Evolutionary conservation across 2,329 filamentous ascomycete genomes (phyloP).

Genomic region (Penicillium sp.): DNA sequence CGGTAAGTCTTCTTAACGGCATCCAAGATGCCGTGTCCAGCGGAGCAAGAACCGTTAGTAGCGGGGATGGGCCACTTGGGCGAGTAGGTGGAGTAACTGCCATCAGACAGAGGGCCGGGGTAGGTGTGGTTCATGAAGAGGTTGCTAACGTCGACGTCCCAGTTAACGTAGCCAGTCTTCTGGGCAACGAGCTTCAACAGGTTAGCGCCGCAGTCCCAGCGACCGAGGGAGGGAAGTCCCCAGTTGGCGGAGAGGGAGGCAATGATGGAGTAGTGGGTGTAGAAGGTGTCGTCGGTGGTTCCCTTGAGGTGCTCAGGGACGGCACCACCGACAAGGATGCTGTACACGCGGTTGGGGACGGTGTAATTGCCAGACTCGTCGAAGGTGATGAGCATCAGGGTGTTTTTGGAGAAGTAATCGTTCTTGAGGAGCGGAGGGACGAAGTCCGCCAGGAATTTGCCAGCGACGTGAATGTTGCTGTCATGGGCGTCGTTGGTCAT

Average conservation of each 20-base stretch:
- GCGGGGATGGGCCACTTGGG: constrained; percentile 29
- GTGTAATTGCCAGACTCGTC: constrained; percentile 71
- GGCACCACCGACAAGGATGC: constrained; percentile 68
- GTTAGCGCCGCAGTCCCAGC: constrained; percentile 68
- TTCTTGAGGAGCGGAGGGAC: constrained; percentile 65
- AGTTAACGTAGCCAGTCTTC: constrained; percentile 53
- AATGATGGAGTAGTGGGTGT: constrained; percentile 67
- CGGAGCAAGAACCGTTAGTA: constrained; percentile 29
- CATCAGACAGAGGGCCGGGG: constrained; percentile 42
- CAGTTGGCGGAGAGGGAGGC: constrained; percentile 66
- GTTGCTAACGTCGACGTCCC: constrained; percentile 37
- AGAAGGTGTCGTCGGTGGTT: constrained; percentile 64
- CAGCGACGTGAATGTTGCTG: constrained; percentile 62
- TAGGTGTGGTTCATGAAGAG: constrained; percentile 54
- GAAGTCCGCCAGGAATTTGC: constrained; percentile 63
- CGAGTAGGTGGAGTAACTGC: constrained; percentile 25
- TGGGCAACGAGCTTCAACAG: constrained; percentile 59
- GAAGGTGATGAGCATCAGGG: constrained; percentile 70
- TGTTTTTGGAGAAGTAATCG: constrained; percentile 67
- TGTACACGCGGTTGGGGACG: constrained; percentile 63
- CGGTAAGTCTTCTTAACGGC: constrained; percentile 32
- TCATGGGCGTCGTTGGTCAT: constrained; percentile 69
- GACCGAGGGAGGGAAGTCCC: constrained; percentile 62
- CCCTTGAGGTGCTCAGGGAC: constrained; percentile 60
- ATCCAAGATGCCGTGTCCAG: constrained; percentile 33